Conservation (phyloP, 306 rosid genomes). For the Geum urbanum region DNA sequence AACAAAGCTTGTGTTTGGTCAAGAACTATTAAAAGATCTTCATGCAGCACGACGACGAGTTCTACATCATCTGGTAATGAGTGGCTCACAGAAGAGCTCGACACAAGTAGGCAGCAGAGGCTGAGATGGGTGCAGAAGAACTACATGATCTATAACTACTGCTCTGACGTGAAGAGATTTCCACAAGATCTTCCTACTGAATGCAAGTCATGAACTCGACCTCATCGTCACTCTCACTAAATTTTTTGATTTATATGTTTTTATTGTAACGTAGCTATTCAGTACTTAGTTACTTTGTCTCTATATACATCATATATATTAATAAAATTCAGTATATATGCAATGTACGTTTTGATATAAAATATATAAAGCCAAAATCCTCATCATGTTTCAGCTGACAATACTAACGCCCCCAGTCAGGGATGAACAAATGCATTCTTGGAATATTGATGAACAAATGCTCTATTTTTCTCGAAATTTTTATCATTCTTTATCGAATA, state of each 20-base stretch:
- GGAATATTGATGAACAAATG: too few species aligned
- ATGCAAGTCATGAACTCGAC: slow-evolving; percentile 17
- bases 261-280: neutral
- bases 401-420: too few species aligned
- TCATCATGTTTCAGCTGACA: too few species aligned
- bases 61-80: slow-evolving; percentile 10
- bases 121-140: slow-evolving; percentile 54
- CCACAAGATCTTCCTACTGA: slow-evolving; percentile 56
- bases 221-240: neutral
- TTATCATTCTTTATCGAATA: too few species aligned
- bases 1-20: slow-evolving; percentile 45
- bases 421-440: too few species aligned
- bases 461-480: too few species aligned
- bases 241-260: neutral
- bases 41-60: slow-evolving; percentile 33
- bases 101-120: slow-evolving; percentile 30
- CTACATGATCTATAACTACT: slow-evolving; percentile 60
- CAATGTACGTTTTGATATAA: too few species aligned
- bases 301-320: too few species aligned
- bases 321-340: too few species aligned
- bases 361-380: too few species aligned
- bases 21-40: slow-evolving; percentile 25
- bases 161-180: slow-evolving; percentile 47
- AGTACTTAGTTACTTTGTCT: too few species aligned
- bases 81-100: slow-evolving; percentile 49